Base-by-base conservation (phyloP, 2,329 filamentous ascomycete species). In the Sporothrix luriei region DNA sequence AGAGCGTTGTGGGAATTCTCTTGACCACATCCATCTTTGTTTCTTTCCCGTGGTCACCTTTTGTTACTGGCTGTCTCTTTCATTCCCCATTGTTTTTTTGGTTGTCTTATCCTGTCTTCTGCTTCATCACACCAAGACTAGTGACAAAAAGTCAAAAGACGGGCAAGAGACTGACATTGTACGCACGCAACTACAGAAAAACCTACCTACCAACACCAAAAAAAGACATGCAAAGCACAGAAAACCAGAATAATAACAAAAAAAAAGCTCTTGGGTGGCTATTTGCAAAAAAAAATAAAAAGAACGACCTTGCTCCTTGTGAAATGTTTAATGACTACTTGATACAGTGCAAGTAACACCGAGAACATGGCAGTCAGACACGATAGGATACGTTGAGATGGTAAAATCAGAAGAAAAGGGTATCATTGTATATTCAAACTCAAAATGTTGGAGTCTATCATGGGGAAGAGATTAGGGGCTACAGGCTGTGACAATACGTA, bases 251-350 rank as follows among this genome's bases (percentile, higher is more conserved):
- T 69, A 73, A 67, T 48, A 51, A 65, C 16, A 38, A 26, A 67
- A 70, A 68, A 52, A 68, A 70, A 69, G 55, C 67, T 62, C 69
- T 55, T 72, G 72, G 72, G 71, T 66, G 73, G 72, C 72, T 71
- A 69, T 74, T 68, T 74, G 72, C 70, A 70, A 33, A 67, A 66
- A 68, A 57, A 64, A 64, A 49, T 11, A 38, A 43, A 38, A 46
- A 19, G 13, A 43, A 10, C 2, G 1, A 13, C 13, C 40, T 4
- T 43, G 40, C 11, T 16, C 11, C 14, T 43, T 43, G 40, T 43
- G 40, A 43, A 43, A 14, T 43, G 40, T 43, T 3, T 43, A 16
- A 13, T 16, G 40, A 13, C n/a, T 13, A 16, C 40, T 13, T 1
- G 9, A 16, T 13, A 16, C 11, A 16, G 14, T 43, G 9, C 1